Evolutionary conservation across 352 stramenopile species (phyloP), one percentile per base, ranked within the genome.

Genomic region (Phytopythium montanum): DNA sequence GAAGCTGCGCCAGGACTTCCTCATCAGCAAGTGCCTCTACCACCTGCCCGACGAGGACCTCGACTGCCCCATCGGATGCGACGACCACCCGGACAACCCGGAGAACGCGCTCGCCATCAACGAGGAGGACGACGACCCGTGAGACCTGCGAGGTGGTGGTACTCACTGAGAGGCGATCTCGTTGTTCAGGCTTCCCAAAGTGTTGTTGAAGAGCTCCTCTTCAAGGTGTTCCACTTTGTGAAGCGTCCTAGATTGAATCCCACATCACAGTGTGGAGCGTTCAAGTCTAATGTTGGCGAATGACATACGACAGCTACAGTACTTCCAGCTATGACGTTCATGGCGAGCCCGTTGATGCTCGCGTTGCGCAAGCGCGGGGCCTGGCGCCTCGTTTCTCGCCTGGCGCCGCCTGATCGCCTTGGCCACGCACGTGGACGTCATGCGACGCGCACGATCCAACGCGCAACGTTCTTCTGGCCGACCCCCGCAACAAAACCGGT

Each of bases 21-120:
- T 97, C 41, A 82, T 92, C 38, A 87, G 81, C 67, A 96, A 97
- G 73, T 84, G 86, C 34, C 64, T 97, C 49, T 90, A 90, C 63
- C 76, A 89, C 66, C 69, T 95, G 55, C 79, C 78, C n/a, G 85
- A 95, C 60, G 83, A 95, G 46, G 76, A 88, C 58, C 60, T 77
- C 38, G 79, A 75, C 60, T 69, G 59, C 56, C 54, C 57, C 51
- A 72, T 65, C 39, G 66, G 59, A 14, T 66, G 66, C 33, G 63
- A 65, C n/a, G 62, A 65, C 19, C 56, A 67, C 53, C 58, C 66
- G 7, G 64, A 76, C 23, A 72, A 76, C 61, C 67, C 61, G 12
- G 71, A 85, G 54, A 71, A 72, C 21, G 76, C 72, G 62, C 60
- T 91, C 21, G 54, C 65, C 21, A 88, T 91, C 60, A 67, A 82